These are phyloP conservation scores for Cladosporium sphaerospermum DNA, from an alignment of 2,329 filamentous ascomycete species.

Conservation along the genomic window DNA sequence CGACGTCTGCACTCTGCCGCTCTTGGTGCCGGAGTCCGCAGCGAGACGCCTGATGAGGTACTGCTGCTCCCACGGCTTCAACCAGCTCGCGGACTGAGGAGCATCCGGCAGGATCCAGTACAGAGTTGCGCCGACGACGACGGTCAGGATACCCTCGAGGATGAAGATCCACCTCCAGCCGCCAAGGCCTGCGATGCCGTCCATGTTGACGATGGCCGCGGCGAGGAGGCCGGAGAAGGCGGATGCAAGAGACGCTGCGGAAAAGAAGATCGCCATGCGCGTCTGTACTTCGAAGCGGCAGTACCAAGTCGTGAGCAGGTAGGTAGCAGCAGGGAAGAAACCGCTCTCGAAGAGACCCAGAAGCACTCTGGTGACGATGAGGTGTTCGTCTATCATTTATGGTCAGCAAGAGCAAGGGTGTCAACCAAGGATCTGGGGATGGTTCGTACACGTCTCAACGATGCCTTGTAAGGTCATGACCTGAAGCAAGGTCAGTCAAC, in stretches of 20 bases:
- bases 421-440: slow-evolving; percentile 42
- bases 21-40: slow-evolving; percentile 4
- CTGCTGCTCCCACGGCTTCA: slow-evolving; percentile 40
- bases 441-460: slow-evolving; percentile 24
- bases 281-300: slow-evolving; percentile 35
- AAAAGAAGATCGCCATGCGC: slow-evolving; percentile 44
- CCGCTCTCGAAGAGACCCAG: slow-evolving; percentile 48
- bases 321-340: slow-evolving; percentile 45
- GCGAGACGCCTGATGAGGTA: slow-evolving; percentile 34
- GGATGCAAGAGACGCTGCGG: slow-evolving; percentile 45
- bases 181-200: slow-evolving; percentile 42
- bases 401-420: slow-evolving; percentile 15
- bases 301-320: slow-evolving; percentile 56
- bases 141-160: slow-evolving; percentile 22
- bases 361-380: slow-evolving; percentile 15
- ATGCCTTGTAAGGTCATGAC: slow-evolving; percentile 27
- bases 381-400: slow-evolving; percentile 20
- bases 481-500: slow-evolving; percentile 56
- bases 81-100: slow-evolving; percentile 50
- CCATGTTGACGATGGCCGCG: slow-evolving; percentile 51
- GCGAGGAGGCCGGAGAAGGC: slow-evolving; percentile 48
- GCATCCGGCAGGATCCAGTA: slow-evolving; percentile 53
- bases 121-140: slow-evolving; percentile 18
- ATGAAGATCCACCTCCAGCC: slow-evolving; percentile 36
- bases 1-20: slow-evolving; percentile 39